Percentiles rank a stretch among this genome's conserved stretches.
Conservation (phyloP, 768 basidiomycete species). For the Suillus hirtellus region DNA sequence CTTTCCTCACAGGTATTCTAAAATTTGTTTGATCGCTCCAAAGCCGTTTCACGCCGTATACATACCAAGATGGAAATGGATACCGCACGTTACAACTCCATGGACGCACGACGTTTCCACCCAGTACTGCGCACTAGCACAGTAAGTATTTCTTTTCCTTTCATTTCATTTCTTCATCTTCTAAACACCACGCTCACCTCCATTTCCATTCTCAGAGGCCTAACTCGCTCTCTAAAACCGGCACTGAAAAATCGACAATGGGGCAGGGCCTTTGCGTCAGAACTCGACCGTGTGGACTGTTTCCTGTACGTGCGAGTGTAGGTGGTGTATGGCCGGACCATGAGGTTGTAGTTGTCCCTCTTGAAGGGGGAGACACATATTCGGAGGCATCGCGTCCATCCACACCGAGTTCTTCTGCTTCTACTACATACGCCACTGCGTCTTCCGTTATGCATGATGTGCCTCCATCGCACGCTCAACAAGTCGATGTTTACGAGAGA, state of each 20-base stretch:
- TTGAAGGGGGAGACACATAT: slow-evolving; percentile 11
- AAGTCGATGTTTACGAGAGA: slow-evolving; percentile 28
- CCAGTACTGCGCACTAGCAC: slow-evolving; percentile 22
- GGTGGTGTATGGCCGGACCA: slow-evolving; percentile 37
- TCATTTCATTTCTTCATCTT: slow-evolving; percentile 14
- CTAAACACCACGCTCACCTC: slow-evolving; percentile 23
- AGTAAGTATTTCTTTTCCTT: slow-evolving; percentile 22
- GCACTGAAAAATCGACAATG: slow-evolving; percentile 23
- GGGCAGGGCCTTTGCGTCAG: slow-evolving; percentile 26
- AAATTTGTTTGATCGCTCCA: neutral
- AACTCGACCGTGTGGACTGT: neutral
- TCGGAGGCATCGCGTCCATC: slow-evolving; percentile 6
- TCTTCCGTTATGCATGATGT: slow-evolving; percentile 12
- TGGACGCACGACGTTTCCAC: slow-evolving; percentile 36
- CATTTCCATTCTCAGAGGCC: slow-evolving; percentile 21
- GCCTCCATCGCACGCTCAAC: slow-evolving; percentile 17
- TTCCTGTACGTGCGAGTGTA: slow-evolving; percentile 17
- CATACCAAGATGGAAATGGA: slow-evolving; percentile 2
- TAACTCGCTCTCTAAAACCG: slow-evolving; percentile 14
- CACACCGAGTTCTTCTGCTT: slow-evolving; percentile 5
- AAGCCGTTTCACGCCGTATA: neutral
- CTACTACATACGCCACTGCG: slow-evolving; percentile 5
- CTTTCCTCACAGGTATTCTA: neutral
- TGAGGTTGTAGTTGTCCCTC: slow-evolving; percentile 34
- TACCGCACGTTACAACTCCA: slow-evolving; percentile 26